Base-by-base conservation (phyloP, 352 stramenopile species). In the Phytophthora agathidicida region DNA sequence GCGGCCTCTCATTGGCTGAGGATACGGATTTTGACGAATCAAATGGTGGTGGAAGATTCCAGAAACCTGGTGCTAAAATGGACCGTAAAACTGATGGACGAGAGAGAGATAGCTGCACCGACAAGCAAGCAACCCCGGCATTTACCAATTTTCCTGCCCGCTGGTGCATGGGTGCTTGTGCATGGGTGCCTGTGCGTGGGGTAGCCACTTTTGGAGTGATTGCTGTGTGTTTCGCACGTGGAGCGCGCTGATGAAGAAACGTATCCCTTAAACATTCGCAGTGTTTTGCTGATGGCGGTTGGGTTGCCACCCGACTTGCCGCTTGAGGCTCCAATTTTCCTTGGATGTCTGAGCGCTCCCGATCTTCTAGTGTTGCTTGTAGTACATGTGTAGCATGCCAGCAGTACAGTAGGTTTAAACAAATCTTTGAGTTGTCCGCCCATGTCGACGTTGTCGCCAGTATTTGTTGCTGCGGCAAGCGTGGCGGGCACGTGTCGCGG, bases 231-330 rank as follows among this genome's bases (percentile, higher is more conserved):
- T n/a, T n/a, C n/a, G 50, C 20, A 30, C 28, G 10, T 41, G 32
- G 52, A 80, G 75, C 75, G 76, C 76, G 55, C 52, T 86, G 78
- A 91, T 89, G 80, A 90, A 86, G 59, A 70, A 68, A 61, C 65
- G 61, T 80, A 75, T 85, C 79, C 77, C 83, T 89, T 90, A 87
- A 89, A 89, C 80, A 85, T 85, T 85, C 75, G 81, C 81, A 91
- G 78, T 91, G 81, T 91, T 89, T 74, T 88, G 76, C 81, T 73
- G 81, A 91, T 76, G 75, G 81, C 68, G 44, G 51, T 55, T 54
- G 71, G 83, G 73, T 83, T 65, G 83, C 83, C 80, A 82, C 74
- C 77, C 47, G 73, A 61, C 30, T 71, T 46, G 80, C 74, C 75
- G 57, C 50, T 72, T 84, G 83, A 92, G 74, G 83, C 78, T 36